These are phyloP conservation scores for Alternaria atra DNA, from an alignment of 2,329 filamentous ascomycete species.

Conservation along the genomic window DNA sequence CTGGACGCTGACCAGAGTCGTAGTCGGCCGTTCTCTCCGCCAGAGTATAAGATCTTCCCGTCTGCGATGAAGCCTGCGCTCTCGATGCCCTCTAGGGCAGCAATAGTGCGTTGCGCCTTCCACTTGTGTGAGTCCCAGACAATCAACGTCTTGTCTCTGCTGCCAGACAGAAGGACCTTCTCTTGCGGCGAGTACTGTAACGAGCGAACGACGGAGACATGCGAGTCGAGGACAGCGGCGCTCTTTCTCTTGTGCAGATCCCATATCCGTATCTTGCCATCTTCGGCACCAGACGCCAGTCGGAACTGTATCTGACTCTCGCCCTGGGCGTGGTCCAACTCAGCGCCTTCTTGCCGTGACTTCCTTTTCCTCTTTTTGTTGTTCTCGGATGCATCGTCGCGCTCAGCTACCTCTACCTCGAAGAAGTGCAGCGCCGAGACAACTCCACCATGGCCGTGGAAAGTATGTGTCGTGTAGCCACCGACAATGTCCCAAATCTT, in stretches of 20 bases:
- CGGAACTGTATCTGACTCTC: slow-evolving; percentile 71
- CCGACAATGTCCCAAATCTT: slow-evolving; percentile 96
- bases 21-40: slow-evolving; percentile 82
- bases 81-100: slow-evolving; percentile 86
- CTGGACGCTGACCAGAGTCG: slow-evolving; percentile 83
- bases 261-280: slow-evolving; percentile 92
- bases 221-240: slow-evolving; percentile 82
- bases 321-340: slow-evolving; percentile 53
- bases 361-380: slow-evolving; percentile 52
- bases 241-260: slow-evolving; percentile 85
- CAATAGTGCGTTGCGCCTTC: slow-evolving; percentile 82
- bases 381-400: slow-evolving; percentile 54
- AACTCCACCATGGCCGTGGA: slow-evolving; percentile 90
- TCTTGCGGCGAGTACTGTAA: slow-evolving; percentile 81
- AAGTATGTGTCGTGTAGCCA: slow-evolving; percentile 93
- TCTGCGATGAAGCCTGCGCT: slow-evolving; percentile 79
- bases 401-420: slow-evolving; percentile 67
- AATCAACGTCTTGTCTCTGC: slow-evolving; percentile 92
- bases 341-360: slow-evolving; percentile 56
- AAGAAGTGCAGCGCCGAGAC: slow-evolving; percentile 94
- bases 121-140: slow-evolving; percentile 89
- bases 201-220: slow-evolving; percentile 92
- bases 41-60: slow-evolving; percentile 80
- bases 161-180: slow-evolving; percentile 80
- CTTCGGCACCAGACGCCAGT: slow-evolving; percentile 90